Conservation (phyloP, 2,329 filamentous ascomycete species). For the Colletotrichum cordylinicola region DNA sequence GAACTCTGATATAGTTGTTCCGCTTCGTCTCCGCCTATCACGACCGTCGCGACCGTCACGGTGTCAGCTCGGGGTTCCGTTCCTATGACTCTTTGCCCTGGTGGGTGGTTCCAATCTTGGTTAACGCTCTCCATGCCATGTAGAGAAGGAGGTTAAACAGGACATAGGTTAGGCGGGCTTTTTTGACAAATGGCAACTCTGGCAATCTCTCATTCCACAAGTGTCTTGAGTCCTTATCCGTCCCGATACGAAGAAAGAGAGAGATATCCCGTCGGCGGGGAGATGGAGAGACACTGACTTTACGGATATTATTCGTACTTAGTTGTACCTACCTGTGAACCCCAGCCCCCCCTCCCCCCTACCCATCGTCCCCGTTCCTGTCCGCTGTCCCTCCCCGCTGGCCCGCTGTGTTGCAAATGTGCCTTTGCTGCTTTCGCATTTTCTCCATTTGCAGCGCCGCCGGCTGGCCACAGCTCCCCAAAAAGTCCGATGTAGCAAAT, state of each 20-base stretch:
- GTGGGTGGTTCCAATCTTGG: not conserved
- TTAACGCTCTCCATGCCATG: not conserved
- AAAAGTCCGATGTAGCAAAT: not conserved
- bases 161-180: not conserved
- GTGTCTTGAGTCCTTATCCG: not conserved
- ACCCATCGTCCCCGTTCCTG: not conserved
- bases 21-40: not conserved
- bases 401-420: not conserved
- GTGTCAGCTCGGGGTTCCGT: not conserved
- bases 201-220: not conserved
- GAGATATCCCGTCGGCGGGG: not conserved
- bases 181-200: not conserved
- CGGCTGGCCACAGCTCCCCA: not conserved
- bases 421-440: not conserved
- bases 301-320: not conserved
- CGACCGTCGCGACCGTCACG: not conserved
- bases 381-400: not conserved
- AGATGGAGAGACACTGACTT: not conserved
- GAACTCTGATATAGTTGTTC: not conserved
- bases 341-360: not conserved
- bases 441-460: not conserved
- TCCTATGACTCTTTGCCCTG: not conserved
- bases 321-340: not conserved
- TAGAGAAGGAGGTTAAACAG: not conserved
- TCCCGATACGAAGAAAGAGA: not conserved